A percentile compares a stretch with the other conserved stretches of the same genome.
Conservation (phyloP, 768 basidiomycete genomes). For the Agaricus blazei region DNA sequence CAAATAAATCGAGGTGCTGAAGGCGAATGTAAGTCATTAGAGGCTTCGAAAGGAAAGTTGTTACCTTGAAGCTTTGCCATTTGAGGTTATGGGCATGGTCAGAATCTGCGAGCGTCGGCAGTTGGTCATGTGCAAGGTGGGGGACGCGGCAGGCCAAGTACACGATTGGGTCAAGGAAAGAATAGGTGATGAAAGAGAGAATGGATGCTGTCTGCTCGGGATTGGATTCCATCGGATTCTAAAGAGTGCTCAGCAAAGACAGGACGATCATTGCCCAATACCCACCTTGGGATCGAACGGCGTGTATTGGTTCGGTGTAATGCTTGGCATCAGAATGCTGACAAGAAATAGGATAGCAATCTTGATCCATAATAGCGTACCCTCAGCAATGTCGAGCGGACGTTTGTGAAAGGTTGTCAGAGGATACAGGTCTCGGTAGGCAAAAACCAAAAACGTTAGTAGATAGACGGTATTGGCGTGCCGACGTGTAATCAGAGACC, state of each 20-base stretch:
- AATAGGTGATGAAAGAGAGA: slow-evolving; percentile 38
- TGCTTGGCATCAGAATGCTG: slow-evolving; percentile 9
- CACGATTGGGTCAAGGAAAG: slow-evolving; percentile 53
- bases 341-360: slow-evolving; percentile 9
- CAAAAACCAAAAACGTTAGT: slow-evolving; percentile 12
- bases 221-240: slow-evolving; percentile 34
- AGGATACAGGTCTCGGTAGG: slow-evolving; percentile 16
- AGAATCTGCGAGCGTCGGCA: slow-evolving; percentile 64
- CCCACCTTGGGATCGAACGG: slow-evolving; percentile 14
- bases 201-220: slow-evolving; percentile 51
- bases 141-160: slow-evolving; percentile 38
- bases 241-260: not conserved
- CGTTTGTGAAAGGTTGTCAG: slow-evolving; percentile 9
- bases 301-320: slow-evolving; percentile 12
- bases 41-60: not conserved
- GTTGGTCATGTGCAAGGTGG: slow-evolving; percentile 45
- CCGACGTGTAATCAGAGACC: slow-evolving; percentile 30
- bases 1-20: slow-evolving; percentile 32
- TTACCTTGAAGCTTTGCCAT: slow-evolving; percentile 22
- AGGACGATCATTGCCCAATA: not conserved
- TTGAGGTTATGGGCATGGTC: slow-evolving; percentile 34
- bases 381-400: slow-evolving; percentile 13
- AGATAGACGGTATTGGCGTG: slow-evolving; percentile 30
- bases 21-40: not conserved
- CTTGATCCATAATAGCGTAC: slow-evolving; percentile 15